A percentile compares a stretch with the other conserved stretches of the same genome.
Conservation (phyloP, 2,329 filamentous ascomycete genomes). For the Fusarium sp. region DNA sequence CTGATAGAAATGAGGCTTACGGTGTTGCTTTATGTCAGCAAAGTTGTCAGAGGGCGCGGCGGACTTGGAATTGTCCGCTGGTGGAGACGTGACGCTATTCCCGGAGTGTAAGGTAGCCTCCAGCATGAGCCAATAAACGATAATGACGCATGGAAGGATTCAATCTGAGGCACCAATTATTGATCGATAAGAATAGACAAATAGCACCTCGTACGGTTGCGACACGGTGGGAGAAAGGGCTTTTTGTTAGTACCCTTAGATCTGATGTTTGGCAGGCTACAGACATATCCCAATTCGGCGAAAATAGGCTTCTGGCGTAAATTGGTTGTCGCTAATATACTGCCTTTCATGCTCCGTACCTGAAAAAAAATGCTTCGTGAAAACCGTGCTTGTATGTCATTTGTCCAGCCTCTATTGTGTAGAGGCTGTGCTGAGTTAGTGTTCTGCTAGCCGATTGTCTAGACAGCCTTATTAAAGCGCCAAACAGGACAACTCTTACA, state of each 20-base stretch:
- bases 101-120: not conserved
- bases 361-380: accelerated
- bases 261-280: too few relatives aligned
- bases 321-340: too few relatives aligned
- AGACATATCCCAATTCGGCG: too few relatives aligned
- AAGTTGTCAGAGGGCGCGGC: not conserved
- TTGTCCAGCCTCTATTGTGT: not conserved
- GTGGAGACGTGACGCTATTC: not conserved
- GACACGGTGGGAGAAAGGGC: too few relatives aligned
- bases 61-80: not conserved
- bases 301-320: not conserved
- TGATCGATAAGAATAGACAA: too few relatives aligned
- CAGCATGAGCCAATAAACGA: not conserved
- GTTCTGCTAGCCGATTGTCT: accelerated
- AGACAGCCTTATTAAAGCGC: accelerated
- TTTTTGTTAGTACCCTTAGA: too few relatives aligned
- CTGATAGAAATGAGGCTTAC: accelerated
- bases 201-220: too few relatives aligned
- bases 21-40: not conserved
- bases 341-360: not conserved
- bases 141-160: too few relatives aligned
- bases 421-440: not conserved
- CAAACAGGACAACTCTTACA: not conserved
- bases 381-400: accelerated
- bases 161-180: too few relatives aligned